These are phyloP conservation scores for Colletotrichum somersetense DNA, from an alignment of 2,329 filamentous ascomycete genomes.

Conservation along the genomic window DNA sequence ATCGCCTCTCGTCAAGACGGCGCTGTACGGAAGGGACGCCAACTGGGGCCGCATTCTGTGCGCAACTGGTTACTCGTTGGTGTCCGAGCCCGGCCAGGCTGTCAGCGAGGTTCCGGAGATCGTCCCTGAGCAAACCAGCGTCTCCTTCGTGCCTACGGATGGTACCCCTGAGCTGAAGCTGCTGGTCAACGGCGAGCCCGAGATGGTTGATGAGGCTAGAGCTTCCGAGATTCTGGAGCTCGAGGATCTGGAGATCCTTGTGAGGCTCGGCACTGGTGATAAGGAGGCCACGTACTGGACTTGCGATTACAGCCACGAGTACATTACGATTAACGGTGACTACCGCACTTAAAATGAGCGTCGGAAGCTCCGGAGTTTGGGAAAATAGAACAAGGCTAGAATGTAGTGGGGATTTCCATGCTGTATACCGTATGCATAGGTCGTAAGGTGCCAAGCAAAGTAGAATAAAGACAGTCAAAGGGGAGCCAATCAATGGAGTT, in stretches of 20 bases:
- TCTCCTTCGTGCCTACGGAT: conserved; percentile 83
- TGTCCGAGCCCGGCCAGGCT: conserved; percentile 69
- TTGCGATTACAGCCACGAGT: conserved; percentile 89
- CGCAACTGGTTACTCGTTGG: conserved; percentile 85
- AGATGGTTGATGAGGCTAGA: conserved; percentile 80
- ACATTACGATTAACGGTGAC: conserved; percentile 76
- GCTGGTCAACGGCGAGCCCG: conserved; percentile 83
- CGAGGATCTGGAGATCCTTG: conserved; percentile 84
- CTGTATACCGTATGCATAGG: not conserved
- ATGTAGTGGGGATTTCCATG: not conserved
- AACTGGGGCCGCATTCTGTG: conserved; percentile 99
- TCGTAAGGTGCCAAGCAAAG: not conserved
- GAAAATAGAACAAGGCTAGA: not conserved
- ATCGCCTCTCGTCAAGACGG: conserved; percentile 96
- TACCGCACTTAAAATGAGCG: conserved; percentile 64
- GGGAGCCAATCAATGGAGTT: not conserved
- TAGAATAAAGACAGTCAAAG: conserved; percentile 6
- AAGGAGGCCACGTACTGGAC: conserved; percentile 84
- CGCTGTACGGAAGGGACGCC: conserved; percentile 94
- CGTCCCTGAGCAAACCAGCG: conserved; percentile 77
- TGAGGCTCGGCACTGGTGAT: conserved; percentile 76
- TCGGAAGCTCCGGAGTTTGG: not conserved
- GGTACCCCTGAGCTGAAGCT: conserved; percentile 83
- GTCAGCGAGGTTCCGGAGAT: conserved; percentile 73
- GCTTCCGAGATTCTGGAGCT: conserved; percentile 83